A percentile compares a stretch with the other conserved stretches of the same genome.
Evolutionary conservation across 1,139 yeast species (phyloP).

Genomic region (Ogataea hybrid): DNA sequence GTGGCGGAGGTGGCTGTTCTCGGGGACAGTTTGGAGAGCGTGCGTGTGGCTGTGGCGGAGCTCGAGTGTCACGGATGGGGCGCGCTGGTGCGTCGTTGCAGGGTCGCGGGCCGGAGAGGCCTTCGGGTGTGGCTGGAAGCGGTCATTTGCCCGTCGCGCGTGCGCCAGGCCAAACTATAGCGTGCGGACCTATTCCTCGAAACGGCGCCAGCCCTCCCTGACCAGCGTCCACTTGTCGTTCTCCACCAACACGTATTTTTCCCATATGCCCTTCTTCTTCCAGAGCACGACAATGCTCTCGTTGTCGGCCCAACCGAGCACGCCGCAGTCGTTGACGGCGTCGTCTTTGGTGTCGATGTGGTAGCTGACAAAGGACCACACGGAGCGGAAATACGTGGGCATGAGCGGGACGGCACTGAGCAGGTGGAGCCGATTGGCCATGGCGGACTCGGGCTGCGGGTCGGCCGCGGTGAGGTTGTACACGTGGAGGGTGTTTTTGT

Average conservation of each 20-base stretch:
- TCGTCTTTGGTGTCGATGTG: conserved; percentile 51
- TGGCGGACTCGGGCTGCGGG: conserved; percentile 22
- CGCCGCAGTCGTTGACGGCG: conserved; percentile 51
- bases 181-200: conserved; percentile 32
- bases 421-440: conserved; percentile 60
- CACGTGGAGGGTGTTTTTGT: conserved; percentile 84
- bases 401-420: conserved; percentile 66
- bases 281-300: conserved; percentile 68
- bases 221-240: conserved; percentile 54
- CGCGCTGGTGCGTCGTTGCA: background rate
- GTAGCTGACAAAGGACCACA: conserved; percentile 87
- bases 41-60: conserved; percentile 2
- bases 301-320: conserved; percentile 77
- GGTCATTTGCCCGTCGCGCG: background rate
- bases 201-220: conserved; percentile 76
- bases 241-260: conserved; percentile 70
- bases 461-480: conserved; percentile 47
- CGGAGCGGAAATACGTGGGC: conserved; percentile 68
- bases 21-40: conserved; percentile 1
- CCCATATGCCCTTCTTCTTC: conserved; percentile 77
- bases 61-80: conserved; percentile 5
- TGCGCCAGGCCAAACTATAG: background rate
- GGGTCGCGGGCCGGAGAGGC: background rate
- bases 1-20: conserved; percentile 1
- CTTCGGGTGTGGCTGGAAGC: conserved; percentile 3